A percentile compares a stretch with the other conserved stretches of the same genome.
Conservation (phyloP, 192 early-diverging fungal species). For the Geranomyces michiganensis region DNA sequence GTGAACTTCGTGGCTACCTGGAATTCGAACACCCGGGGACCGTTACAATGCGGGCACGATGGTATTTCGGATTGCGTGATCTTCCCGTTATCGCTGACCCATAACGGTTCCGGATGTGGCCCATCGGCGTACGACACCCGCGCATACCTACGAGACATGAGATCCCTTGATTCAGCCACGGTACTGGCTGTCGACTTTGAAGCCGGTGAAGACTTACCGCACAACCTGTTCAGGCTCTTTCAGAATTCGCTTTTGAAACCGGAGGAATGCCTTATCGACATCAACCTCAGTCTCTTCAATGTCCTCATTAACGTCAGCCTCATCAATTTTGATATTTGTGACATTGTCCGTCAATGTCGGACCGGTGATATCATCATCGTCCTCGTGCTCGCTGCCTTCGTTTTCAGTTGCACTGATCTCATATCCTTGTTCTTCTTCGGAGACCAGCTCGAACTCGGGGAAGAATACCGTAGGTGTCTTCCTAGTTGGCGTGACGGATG, state of each 20-base stretch:
- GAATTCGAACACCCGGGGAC: conserved; percentile 83
- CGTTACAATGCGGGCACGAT: conserved; percentile 72
- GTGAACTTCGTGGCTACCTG: conserved; percentile 56
- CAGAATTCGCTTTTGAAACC: conserved; percentile 83
- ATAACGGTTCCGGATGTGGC: conserved; percentile 65
- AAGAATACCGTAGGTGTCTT: conserved; percentile 25
- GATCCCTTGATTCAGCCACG: background rate
- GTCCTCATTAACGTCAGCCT: conserved; percentile 31
- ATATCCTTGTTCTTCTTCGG: conserved; percentile 56
- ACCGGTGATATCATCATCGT: conserved; percentile 5
- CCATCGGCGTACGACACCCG: conserved; percentile 61
- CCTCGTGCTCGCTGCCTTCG: conserved; percentile 21
- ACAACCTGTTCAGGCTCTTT: conserved; percentile 84
- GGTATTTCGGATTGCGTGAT: conserved; percentile 62
- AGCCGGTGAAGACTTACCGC: conserved; percentile 54
- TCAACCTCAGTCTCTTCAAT: conserved; percentile 72
- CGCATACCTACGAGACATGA: conserved; percentile 46
- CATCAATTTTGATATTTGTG: background rate
- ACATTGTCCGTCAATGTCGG: background rate
- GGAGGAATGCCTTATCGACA: conserved; percentile 87
- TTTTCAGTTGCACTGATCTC: background rate
- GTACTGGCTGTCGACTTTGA: no score
- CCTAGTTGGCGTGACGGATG: background rate
- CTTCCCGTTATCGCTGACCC: conserved; percentile 72
- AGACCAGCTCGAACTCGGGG: conserved; percentile 54